These are phyloP conservation scores for Kodamaea sp. DNA, from an alignment of 1,139 yeast genomes.

Conservation along the genomic window DNA sequence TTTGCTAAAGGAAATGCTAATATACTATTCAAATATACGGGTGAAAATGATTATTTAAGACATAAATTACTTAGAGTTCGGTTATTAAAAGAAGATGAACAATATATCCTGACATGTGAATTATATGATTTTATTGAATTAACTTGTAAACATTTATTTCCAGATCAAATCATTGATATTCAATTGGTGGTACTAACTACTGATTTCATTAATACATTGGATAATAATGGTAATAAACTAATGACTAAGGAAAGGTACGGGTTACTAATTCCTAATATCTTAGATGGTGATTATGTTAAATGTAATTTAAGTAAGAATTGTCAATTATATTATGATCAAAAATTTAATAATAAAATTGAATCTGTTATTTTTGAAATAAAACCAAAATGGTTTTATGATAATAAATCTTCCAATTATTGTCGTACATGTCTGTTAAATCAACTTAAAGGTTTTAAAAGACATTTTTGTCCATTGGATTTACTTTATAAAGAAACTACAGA, in stretches of 20 bases:
- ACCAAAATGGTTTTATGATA: conserved; percentile 49
- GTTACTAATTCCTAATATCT: conserved; percentile 38
- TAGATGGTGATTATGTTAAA: conserved; percentile 31
- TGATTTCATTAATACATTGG: conserved; percentile 31
- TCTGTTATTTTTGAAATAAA: conserved; percentile 41
- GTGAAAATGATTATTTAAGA: conserved; percentile 33
- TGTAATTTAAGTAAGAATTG: conserved; percentile 34
- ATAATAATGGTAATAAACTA: conserved; percentile 26
- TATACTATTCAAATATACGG: conserved; percentile 40
- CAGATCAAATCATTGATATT: conserved; percentile 36
- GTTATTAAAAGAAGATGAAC: conserved; percentile 33
- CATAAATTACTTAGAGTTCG: conserved; percentile 39
- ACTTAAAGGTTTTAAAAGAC: conserved; percentile 28
- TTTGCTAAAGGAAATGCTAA: conserved; percentile 48
- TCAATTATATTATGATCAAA: conserved; percentile 25
- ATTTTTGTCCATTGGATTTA: conserved; percentile 45
- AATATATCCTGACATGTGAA: conserved; percentile 43
- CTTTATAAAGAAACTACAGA: conserved; percentile 32
- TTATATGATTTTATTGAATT: conserved; percentile 42
- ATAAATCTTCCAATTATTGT: conserved; percentile 36
- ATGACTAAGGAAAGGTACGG: conserved; percentile 42
- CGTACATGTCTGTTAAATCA: conserved; percentile 45
- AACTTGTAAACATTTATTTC: conserved; percentile 40
- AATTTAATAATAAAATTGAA: conserved; percentile 14
- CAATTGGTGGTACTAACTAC: conserved; percentile 37